Conservation (phyloP, 306 rosid genomes). For the Myrica gale region DNA sequence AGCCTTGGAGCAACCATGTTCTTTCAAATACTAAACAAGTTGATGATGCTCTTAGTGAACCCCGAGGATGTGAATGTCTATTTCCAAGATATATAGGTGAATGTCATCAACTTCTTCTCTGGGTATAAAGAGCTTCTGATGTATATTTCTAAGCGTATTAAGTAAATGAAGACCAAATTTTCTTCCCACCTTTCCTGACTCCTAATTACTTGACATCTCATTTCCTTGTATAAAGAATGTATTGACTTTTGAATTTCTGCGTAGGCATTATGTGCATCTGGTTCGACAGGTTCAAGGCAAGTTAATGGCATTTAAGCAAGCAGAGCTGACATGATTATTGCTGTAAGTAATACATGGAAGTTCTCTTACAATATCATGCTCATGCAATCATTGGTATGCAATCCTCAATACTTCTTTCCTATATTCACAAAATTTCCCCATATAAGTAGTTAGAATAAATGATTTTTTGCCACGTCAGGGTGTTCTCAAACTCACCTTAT, state of each 20-base stretch:
- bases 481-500: not conserved
- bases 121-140: not conserved
- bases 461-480: too few species aligned
- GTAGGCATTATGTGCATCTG: slow-evolving; percentile 77
- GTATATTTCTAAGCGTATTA: not conserved
- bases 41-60: not conserved
- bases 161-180: not conserved
- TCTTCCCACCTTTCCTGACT: not conserved
- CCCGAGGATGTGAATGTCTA: not conserved
- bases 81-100: not conserved
- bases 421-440: not conserved
- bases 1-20: not conserved
- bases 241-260: slow-evolving; percentile 14
- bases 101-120: too few species aligned
- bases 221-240: slow-evolving; percentile 3
- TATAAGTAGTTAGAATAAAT: not conserved
- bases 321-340: slow-evolving; percentile 78
- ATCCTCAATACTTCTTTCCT: not conserved
- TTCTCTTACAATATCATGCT: not conserved
- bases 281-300: slow-evolving; percentile 35
- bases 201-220: not conserved
- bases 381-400: not conserved
- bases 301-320: slow-evolving; percentile 58
- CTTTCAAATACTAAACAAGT: not conserved
- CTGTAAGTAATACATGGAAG: slow-evolving; percentile 51